Base-by-base conservation (phyloP, 139 green algal species). In the Chlamydomonas applanata region DNA sequence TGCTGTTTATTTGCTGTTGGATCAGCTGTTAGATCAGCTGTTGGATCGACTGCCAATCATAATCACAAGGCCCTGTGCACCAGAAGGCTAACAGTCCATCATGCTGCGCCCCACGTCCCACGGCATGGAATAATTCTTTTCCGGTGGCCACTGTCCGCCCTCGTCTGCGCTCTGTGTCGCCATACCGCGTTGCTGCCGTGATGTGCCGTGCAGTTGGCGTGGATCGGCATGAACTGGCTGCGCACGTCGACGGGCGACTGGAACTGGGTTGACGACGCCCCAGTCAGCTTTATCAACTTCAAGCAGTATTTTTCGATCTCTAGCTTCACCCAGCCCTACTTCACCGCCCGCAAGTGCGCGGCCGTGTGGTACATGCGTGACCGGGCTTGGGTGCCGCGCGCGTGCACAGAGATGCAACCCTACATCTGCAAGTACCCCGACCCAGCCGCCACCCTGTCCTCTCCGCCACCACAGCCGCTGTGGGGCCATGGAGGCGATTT, bases 191-290 rank as follows among this genome's bases (percentile, higher is more conserved):
- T n/a, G n/a, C n/a, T n/a, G n/a, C n/a, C n/a, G n/a, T n/a, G n/a
- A n/a, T 49, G 7, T 66, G 59, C 62, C 2, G 5, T 32, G 62
- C 62, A 69, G 62, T 17, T 69, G 32, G 34, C 52, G 33, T 69
- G 62, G 62, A 49, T 69, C 17, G 62, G 62, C 33, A 30, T 49
- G 62, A 69, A 69, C 62, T 30, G 17, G 33, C 34, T 69, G 62
- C 62, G 62, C 20, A 53, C 25, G 11, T 16, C 20, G 17, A 36
- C 32, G 5, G 32, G 33, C 5, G 62, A 69, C 33, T 69, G 62
- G 62, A 17, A 14, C 3, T 69, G 62, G 62, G 25, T 19, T 11
- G 62, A 69, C 62, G 20, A 36, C 17, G 22, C 62, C 2, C 9
- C 62, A 2, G 62, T 52, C 2, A 36, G 11, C 34, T 69, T 36